Conservation (phyloP, 2,329 filamentous ascomycete species). For the Diplodia mutila region DNA sequence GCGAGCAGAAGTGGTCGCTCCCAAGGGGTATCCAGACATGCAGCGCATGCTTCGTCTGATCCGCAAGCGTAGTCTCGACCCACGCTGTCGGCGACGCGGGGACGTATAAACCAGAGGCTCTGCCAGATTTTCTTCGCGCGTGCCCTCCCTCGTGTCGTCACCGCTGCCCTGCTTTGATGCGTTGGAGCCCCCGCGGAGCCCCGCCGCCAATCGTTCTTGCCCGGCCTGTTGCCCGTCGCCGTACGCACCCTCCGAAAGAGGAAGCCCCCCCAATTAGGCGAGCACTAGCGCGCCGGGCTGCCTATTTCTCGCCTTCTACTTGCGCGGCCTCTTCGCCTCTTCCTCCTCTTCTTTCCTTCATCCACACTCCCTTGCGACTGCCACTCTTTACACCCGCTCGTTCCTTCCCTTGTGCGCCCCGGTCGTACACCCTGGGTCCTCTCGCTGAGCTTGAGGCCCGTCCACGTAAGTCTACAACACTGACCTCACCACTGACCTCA, state of each 20-base stretch:
- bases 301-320: background rate
- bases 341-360: background rate
- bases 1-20: background rate
- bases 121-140: background rate
- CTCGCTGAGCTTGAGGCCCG: constrained; percentile 21
- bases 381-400: background rate
- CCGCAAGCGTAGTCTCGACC: constrained; percentile 15
- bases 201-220: background rate
- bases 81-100: constrained; percentile 3
- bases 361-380: constrained; percentile 3
- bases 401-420: constrained; percentile 10
- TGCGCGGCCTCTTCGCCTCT: background rate
- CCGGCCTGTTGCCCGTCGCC: background rate
- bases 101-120: constrained; percentile 17
- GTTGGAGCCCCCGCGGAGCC: constrained; percentile 1
- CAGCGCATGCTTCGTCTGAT: constrained; percentile 20
- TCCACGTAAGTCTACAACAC: constrained; percentile 16
- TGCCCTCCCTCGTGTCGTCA: background rate
- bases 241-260: background rate
- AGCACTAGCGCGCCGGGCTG: constrained; percentile 3
- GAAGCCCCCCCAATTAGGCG: background rate
- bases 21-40: constrained; percentile 10
- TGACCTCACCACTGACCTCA: background rate
- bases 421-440: constrained; percentile 5
- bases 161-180: background rate